Evolutionary conservation across 257 asterid genomes (phyloP).

Genomic region (Asclepias syriaca): DNA sequence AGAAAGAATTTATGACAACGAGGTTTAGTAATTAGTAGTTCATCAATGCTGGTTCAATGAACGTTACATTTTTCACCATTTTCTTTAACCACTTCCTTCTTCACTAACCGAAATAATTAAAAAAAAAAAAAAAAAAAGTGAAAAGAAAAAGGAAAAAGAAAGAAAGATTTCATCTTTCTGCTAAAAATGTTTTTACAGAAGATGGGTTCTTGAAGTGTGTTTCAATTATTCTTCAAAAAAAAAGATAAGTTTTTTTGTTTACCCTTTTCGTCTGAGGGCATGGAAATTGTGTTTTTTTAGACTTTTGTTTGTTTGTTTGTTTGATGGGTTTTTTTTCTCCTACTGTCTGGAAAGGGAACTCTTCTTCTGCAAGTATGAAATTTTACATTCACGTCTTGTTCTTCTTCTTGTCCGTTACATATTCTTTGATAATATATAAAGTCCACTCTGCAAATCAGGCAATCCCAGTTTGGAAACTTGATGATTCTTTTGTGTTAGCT

Average conservation of each 20-base stretch:
- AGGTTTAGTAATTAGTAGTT: not conserved
- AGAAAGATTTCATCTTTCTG: not conserved
- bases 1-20: not conserved
- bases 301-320: not conserved
- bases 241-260: not conserved
- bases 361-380: slow-evolving; percentile 23
- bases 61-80: slow-evolving; percentile 20
- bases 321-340: not conserved
- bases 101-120: not conserved
- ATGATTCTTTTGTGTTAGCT: slow-evolving; percentile 40
- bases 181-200: not conserved
- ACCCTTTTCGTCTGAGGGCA: no score
- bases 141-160: not conserved
- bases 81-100: slow-evolving; percentile 15
- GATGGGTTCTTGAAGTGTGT: slow-evolving; percentile 4
- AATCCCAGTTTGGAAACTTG: slow-evolving; percentile 9
- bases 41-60: slow-evolving; percentile 14
- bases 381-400: slow-evolving; percentile 11
- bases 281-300: not conserved
- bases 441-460: slow-evolving; percentile 20
- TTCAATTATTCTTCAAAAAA: not conserved
- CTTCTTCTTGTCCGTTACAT: slow-evolving; percentile 19
- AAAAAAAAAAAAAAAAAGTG: not conserved
- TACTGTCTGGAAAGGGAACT: not conserved
- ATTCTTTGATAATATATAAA: slow-evolving; percentile 18